These are phyloP conservation scores for Wickerhamiella azymoides DNA, from an alignment of 805 yeast genomes.

Conservation along the genomic window DNA sequence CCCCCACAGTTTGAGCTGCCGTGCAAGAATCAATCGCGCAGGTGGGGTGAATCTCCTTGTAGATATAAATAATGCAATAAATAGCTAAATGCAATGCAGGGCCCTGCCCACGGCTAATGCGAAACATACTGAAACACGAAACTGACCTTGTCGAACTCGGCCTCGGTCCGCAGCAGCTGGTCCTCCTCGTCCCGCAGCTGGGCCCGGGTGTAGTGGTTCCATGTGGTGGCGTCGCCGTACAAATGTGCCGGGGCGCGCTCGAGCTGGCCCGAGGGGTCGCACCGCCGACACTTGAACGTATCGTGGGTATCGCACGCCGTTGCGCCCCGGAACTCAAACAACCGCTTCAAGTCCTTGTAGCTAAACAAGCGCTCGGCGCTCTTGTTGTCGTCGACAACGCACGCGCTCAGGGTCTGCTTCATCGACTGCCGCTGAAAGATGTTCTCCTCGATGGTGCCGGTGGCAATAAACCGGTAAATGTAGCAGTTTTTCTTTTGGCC, in stretches of 20 bases:
- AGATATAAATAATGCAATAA: background rate
- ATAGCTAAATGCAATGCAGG: no score
- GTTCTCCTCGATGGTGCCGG: constrained; percentile 94
- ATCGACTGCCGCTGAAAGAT: constrained; percentile 91
- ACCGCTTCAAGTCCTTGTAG: constrained; percentile 59
- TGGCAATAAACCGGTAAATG: constrained; percentile 82
- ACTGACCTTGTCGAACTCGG: constrained; percentile 51
- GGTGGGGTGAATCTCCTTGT: no score
- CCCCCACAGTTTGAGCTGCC: no score
- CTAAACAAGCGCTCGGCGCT: constrained; percentile 89
- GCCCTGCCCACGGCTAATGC: no score
- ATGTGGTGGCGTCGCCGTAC: constrained; percentile 93
- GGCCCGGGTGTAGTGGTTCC: constrained; percentile 73
- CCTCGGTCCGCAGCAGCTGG: constrained; percentile 60
- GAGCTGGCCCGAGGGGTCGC: constrained; percentile 47
- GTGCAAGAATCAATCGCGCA: no score
- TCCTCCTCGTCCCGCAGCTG: constrained; percentile 58
- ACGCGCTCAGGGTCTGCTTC: constrained; percentile 82
- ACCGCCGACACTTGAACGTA: constrained; percentile 76
- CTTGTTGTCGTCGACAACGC: constrained; percentile 93
- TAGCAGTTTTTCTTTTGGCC: constrained; percentile 96
- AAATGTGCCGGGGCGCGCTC: constrained; percentile 70
- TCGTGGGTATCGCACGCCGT: constrained; percentile 86
- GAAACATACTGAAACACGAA: constrained; percentile 91
- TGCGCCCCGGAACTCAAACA: constrained; percentile 54